Evolutionary conservation across 371 early-diverging fungal genomes (phyloP).

Genomic region (Syncephalastrum racemosum): DNA sequence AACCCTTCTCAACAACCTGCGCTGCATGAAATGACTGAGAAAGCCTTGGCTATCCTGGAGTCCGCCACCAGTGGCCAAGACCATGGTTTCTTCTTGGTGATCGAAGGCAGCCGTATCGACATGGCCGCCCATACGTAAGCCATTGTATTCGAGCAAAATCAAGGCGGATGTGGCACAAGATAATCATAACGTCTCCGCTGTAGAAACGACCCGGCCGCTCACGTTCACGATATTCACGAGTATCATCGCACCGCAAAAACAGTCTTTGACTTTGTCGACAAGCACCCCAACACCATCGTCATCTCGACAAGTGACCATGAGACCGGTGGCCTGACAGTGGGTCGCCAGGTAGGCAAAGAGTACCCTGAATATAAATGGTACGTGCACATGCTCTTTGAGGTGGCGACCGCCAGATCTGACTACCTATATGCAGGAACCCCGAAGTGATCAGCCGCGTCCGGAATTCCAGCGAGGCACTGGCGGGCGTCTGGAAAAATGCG

Average conservation of each 20-base stretch:
- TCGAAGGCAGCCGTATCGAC: constrained; percentile 93
- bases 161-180: constrained; percentile 3
- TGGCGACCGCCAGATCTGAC: background rate
- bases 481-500: constrained; percentile 16
- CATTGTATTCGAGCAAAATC: constrained; percentile 66
- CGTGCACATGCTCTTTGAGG: background rate
- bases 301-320: constrained; percentile 69
- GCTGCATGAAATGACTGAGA: constrained; percentile 80
- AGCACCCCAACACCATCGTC: constrained; percentile 67
- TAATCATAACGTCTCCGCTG: constrained; percentile 1
- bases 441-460: constrained; percentile 55
- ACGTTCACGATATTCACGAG: constrained; percentile 71
- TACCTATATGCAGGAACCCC: constrained; percentile 40
- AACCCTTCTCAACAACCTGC: constrained; percentile 69
- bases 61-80: constrained; percentile 21
- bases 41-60: constrained; percentile 52
- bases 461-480: constrained; percentile 53
- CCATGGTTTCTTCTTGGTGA: constrained; percentile 90
- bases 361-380: constrained; percentile 77
- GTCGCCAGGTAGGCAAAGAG: constrained; percentile 44
- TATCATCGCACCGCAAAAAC: constrained; percentile 65
- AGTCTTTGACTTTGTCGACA: constrained; percentile 63
- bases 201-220: constrained; percentile 78
- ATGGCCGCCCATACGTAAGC: constrained; percentile 76
- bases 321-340: constrained; percentile 58